A percentile compares a stretch with the other conserved stretches of the same genome.
Evolutionary conservation across 768 basidiomycete genomes (phyloP).

Genomic region (Amanita muscaria): DNA sequence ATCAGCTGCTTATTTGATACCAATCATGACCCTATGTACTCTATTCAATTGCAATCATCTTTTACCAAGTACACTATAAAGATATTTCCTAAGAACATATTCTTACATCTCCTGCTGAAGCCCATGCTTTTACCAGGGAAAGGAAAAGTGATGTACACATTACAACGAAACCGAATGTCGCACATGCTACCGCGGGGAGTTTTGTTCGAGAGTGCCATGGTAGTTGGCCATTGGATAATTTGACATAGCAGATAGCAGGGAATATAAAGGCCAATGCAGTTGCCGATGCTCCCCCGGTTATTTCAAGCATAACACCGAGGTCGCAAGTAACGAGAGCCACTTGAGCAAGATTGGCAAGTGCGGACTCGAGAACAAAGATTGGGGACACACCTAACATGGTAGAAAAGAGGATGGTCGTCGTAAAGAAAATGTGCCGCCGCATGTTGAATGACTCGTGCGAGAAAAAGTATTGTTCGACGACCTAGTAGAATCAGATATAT

Average conservation of each 20-base stretch:
- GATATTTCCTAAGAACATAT: conserved; percentile 49
- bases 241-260: conserved; percentile 79
- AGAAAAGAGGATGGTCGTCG: conserved; percentile 70
- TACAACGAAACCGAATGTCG: conserved; percentile 64
- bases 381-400: conserved; percentile 68
- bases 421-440: conserved; percentile 86
- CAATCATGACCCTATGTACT: too few species aligned
- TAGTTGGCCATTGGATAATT: conserved; percentile 45
- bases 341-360: conserved; percentile 22
- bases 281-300: conserved; percentile 91
- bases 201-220: conserved; percentile 68
- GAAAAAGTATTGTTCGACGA: conserved; percentile 95
- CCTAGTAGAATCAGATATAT: conserved; percentile 39
- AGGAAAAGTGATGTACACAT: conserved; percentile 72
- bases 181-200: conserved; percentile 68
- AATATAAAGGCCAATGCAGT: conserved; percentile 92
- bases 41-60: too few species aligned
- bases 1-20: too few species aligned
- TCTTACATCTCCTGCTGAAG: conserved; percentile 57
- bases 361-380: neutral
- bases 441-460: conserved; percentile 74
- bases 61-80: too few species aligned
- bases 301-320: conserved; percentile 95
- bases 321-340: conserved; percentile 93
- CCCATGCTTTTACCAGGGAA: conserved; percentile 74